These are phyloP conservation scores for Lactifluus hygrophoroides DNA, from an alignment of 768 basidiomycete genomes.

Conservation along the genomic window DNA sequence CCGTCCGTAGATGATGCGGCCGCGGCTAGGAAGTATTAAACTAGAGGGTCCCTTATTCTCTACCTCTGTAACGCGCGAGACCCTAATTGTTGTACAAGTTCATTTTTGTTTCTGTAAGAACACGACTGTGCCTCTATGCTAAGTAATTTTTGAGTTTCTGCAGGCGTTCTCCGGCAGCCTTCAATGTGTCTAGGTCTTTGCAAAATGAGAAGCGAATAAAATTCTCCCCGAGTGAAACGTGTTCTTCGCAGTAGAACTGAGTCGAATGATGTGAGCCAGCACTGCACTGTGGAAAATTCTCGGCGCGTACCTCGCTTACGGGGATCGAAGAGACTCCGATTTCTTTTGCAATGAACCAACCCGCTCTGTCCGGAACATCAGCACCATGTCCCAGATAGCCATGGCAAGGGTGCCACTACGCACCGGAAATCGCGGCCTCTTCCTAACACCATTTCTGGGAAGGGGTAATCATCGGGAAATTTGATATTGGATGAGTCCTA, in stretches of 20 bases:
- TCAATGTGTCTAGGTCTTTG: conserved; percentile 85
- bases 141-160: conserved; percentile 64
- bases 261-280: neutral
- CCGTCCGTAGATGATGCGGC: neutral
- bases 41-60: neutral
- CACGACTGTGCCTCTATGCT: neutral
- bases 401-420: conserved; percentile 17
- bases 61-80: neutral
- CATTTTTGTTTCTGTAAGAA: conserved; percentile 6
- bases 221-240: conserved; percentile 75
- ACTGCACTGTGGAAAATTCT: conserved; percentile 19
- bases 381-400: conserved; percentile 16
- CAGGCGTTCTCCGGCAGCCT: conserved; percentile 74
- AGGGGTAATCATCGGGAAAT: conserved; percentile 79
- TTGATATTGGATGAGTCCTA: conserved; percentile 71
- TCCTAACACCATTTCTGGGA: conserved; percentile 65
- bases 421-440: conserved; percentile 85
- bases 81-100: neutral
- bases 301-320: conserved; percentile 70
- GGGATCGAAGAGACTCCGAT: conserved; percentile 90
- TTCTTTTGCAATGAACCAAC: conserved; percentile 91
- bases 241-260: conserved; percentile 89
- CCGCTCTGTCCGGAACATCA: conserved; percentile 46
- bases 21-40: neutral
- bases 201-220: conserved; percentile 92